Evolutionary conservation across 2,329 filamentous ascomycete genomes (phyloP), one percentile per base, ranked within the genome.

Genomic region (Talaromyces sp.): DNA sequence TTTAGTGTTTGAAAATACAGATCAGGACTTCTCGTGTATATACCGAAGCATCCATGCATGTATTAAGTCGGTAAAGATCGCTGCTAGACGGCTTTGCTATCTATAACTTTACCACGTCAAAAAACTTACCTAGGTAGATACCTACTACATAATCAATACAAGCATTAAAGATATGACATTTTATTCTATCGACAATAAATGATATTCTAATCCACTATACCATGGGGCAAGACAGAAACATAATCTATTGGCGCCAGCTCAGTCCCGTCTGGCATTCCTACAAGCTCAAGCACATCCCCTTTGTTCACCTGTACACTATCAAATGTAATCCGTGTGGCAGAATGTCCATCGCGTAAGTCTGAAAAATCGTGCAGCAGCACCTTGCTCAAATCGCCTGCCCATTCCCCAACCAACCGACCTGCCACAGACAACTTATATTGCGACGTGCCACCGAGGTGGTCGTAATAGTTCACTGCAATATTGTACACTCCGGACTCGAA

Each of bases 201-300:
- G 3, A 6, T 28, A 31, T 13, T 51, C 53, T 72, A 86, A 68
- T 86, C 84, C 13, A 84, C 73, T 22, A 83, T 69, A 0, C 83
- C 84, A 2, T 70, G 65, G 0, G 86, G 86, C 59, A 89, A 66
- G 51, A 89, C 71, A 3, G 80, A 79, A 41, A 89, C 70, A 69
- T 89, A 89, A 72, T 89, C 86, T 61, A 89, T 56, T 4, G 86
- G 84, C 53, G 86, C 87, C 10, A 78, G 78, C 73, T 89, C 87
- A 25, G 75, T 73, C 0, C 85, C 85, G 68, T 86, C 75, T 0
- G 86, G 79, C 31, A 64, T 74, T 0, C 85, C 84, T 2, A 82
- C 77, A 60, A 88, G 78, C 63, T 75, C 81, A 55, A 88, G 62
- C 56, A 69, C 65, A 62, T 83, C 80, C 0, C 84, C 84, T 56